Conservation (phyloP, 2,329 filamentous ascomycete species). For the Proliferodiscus dingleyae region DNA sequence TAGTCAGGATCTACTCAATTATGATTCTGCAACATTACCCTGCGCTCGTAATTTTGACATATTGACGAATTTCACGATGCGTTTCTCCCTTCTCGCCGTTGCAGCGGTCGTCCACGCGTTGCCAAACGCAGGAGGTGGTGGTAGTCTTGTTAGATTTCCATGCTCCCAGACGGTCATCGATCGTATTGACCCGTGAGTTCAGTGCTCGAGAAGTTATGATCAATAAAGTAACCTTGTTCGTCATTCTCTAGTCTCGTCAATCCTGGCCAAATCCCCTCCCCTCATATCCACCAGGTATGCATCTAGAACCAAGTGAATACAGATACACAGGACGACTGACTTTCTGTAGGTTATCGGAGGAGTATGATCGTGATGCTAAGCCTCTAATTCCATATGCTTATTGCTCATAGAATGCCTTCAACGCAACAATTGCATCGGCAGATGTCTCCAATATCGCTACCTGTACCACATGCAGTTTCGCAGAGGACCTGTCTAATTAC, state of each 20-base stretch:
- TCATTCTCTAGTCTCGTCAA: slow-evolving; percentile 11
- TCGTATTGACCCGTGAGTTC: slow-evolving; percentile 17
- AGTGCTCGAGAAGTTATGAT: background rate
- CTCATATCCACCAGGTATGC: slow-evolving; percentile 19
- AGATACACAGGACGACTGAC: background rate
- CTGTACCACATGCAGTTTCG: slow-evolving; percentile 12
- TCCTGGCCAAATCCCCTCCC: slow-evolving; percentile 15
- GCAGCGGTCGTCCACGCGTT: slow-evolving; percentile 2
- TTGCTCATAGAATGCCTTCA: background rate
- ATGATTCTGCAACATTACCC: background rate
- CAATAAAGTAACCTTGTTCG: background rate
- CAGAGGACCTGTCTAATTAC: slow-evolving; percentile 28
- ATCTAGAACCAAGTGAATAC: background rate
- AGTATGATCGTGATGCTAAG: background rate
- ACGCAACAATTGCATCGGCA: slow-evolving; percentile 34
- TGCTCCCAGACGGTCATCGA: slow-evolving; percentile 20
- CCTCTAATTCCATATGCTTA: background rate
- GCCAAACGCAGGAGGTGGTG: background rate
- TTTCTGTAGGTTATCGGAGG: background rate
- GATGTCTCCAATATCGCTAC: slow-evolving; percentile 8
- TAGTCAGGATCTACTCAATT: background rate
- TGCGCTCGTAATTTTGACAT: background rate
- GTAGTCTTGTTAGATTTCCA: slow-evolving; percentile 13
- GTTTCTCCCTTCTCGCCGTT: slow-evolving; percentile 6
- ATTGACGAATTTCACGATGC: slow-evolving; percentile 1